These are phyloP conservation scores for Syncephalastrum sp. DNA, from an alignment of 371 early-diverging fungal species.

Conservation along the genomic window DNA sequence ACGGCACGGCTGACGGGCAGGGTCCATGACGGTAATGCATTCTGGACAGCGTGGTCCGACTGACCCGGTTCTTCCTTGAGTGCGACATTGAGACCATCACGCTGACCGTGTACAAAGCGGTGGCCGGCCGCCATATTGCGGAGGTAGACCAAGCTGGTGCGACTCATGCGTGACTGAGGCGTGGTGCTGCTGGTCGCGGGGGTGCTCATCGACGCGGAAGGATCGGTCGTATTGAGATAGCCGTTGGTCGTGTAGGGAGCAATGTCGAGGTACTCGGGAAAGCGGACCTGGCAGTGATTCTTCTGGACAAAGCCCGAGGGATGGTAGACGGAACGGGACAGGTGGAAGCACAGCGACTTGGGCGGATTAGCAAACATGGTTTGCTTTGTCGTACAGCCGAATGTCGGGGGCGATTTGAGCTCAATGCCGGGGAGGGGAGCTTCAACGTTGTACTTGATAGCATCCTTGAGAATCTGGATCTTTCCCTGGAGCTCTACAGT, in stretches of 20 bases:
- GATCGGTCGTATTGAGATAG: slow-evolving; percentile 46
- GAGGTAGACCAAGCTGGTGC: slow-evolving; percentile 45
- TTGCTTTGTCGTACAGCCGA: slow-evolving; percentile 54
- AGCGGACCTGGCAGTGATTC: slow-evolving; percentile 63
- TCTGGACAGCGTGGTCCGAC: slow-evolving; percentile 28
- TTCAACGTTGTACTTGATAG: slow-evolving; percentile 38
- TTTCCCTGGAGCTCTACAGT: slow-evolving; percentile 20
- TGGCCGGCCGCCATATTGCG: slow-evolving; percentile 49
- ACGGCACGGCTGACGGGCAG: slow-evolving; percentile 32
- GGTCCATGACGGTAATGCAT: slow-evolving; percentile 37
- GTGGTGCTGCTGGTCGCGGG: slow-evolving; percentile 18
- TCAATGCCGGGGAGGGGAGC: slow-evolving; percentile 37
- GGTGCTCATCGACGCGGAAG: slow-evolving; percentile 36
- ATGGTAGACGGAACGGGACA: slow-evolving; percentile 71
- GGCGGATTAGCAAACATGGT: slow-evolving; percentile 67
- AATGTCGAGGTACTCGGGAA: slow-evolving; percentile 62
- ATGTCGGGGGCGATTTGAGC: slow-evolving; percentile 22
- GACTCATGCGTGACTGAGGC: slow-evolving; percentile 31
- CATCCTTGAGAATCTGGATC: slow-evolving; percentile 33
- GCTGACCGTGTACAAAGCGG: slow-evolving; percentile 31
- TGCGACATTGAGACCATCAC: slow-evolving; percentile 37
- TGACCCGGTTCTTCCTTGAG: slow-evolving; percentile 8
- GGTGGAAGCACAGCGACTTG: slow-evolving; percentile 66
- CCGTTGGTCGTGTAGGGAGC: slow-evolving; percentile 64
- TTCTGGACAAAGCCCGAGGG: slow-evolving; percentile 66